Conservation (phyloP, 148 eudicot genomes). For the Polygonum maritimum region DNA sequence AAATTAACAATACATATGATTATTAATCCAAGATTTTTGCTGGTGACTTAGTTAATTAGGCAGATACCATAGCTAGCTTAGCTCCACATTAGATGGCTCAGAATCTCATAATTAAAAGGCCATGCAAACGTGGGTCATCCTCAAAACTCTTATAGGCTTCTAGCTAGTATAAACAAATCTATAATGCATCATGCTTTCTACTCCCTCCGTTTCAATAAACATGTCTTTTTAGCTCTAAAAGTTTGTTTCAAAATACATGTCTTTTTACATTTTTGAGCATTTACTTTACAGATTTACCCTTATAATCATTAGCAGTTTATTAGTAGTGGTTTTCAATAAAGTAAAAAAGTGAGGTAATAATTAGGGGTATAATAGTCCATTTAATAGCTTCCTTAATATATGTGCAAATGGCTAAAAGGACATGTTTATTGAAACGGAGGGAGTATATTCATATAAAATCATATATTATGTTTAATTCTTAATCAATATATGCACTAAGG, state of each 20-base stretch:
- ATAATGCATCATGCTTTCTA: background rate
- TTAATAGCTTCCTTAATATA: too few species aligned
- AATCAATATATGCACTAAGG: background rate
- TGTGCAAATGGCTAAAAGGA: too few species aligned
- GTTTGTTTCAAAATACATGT: too few species aligned
- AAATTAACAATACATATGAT: background rate
- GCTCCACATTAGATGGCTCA: background rate
- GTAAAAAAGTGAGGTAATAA: too few species aligned
- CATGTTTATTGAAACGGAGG: too few species aligned
- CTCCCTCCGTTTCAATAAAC: too few species aligned
- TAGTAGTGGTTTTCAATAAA: too few species aligned
- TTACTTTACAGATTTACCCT: too few species aligned
- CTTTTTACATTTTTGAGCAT: too few species aligned
- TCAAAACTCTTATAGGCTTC: background rate
- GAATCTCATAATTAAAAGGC: background rate
- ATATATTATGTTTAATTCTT: background rate
- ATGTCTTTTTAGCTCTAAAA: too few species aligned
- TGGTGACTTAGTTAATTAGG: background rate
- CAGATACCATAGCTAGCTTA: background rate
- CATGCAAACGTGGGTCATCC: constrained; percentile 4
- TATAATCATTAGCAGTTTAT: too few species aligned
- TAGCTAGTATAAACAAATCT: background rate
- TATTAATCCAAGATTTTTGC: background rate
- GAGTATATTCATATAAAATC: background rate
- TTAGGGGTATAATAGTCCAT: too few species aligned